Evolutionary conservation across 441 rosid genomes (phyloP), one percentile per base, ranked within the genome.

Genomic region (Pelargonium fulgidum): DNA sequence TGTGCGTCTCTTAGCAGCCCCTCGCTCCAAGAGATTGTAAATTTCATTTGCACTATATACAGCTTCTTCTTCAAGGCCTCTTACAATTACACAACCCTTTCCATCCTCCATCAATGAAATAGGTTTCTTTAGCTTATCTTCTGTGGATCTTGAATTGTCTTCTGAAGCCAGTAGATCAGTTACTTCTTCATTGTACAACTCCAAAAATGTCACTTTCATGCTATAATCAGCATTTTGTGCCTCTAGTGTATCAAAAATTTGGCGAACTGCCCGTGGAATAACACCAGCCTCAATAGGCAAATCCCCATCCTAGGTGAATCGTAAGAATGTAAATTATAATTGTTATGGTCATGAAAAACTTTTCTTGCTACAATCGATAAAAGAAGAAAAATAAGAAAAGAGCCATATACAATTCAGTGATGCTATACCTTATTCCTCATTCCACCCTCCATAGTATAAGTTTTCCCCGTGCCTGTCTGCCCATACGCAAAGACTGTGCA

Each of bases 401-500:
- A 3, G 39, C 4, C 39, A 33, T 22, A 26, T 10, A 62, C 39
- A 58, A 13, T 47, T 56, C 22, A 12, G 17, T 1, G 4, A 47
- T 77, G n/a, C 4, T 48, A 13, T 52, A 89, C 97, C 92, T 93
- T 93, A 65, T 86, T 93, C 71, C 90, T 81, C 90, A 86, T 87
- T 12, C 94, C 97, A 22, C 98, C 98, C 77, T 93, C 96, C 98
- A 93, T 93, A n/a, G 97, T 89, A 61, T 84, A 91, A 4, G 39
- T 33, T 33, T 33, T 20, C 0, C 96, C 96, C 0, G 98, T 90
- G 61, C 92, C 96, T 0, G 96, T 93, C 78, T 93, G 98, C 20
- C 98, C 97, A 77, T 91, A 93, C 0, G 97, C 98, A 66, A 93
- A 93, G 63, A 91, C 91, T 26, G 96, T 93, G 77, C 96, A 93